Base-by-base conservation (phyloP, 805 yeast genomes). In the Candida arabinofermentans region DNA sequence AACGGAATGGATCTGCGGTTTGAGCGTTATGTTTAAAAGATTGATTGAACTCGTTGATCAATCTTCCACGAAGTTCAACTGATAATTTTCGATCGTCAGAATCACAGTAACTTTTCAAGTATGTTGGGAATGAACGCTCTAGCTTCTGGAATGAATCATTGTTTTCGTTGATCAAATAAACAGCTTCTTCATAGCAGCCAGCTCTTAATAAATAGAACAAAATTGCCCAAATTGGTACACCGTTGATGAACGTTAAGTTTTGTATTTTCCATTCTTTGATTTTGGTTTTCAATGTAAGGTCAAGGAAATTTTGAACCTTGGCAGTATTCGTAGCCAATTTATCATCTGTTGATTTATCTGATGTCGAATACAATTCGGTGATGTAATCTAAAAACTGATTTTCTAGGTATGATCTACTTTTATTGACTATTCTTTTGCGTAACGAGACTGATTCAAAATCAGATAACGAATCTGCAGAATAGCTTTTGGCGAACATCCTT, bases 151-250 rank as follows among this genome's bases (percentile, higher is more conserved):
- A 87, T 16, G 84, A 76, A 31, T 81, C 80, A 47, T 75, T 77
- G 55, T 86, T 78, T 36, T 76, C 74, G 5, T 71, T 55, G 2
- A 86, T 81, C 39, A 86, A 75, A 29, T 79, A 80, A 24, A 85
- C 66, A 0, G 96, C 96, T 50, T 90, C 98, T 36, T 77, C 68
- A 48, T 77, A 66, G 49, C 85, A 76, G 2, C 99, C 98, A 3
- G 91, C 81, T 56, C 99, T 79, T 39, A 93, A 61, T 47, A 91
- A 69, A 62, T 86, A 91, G 59, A 84, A 93, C 9, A 93, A 65
- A 29, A 88, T 66, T 0, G 96, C 96, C 99, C 99, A 91, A n/a
- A 93, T 77, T 8, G 98, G 98, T 1, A 77, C 69, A 14, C 89
- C 89, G 62, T 91, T 90, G 19, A 88, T 81, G 41, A 83, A 66